These are phyloP conservation scores for Phytophthora pini DNA, from an alignment of 352 stramenopile species.

Conservation along the genomic window DNA sequence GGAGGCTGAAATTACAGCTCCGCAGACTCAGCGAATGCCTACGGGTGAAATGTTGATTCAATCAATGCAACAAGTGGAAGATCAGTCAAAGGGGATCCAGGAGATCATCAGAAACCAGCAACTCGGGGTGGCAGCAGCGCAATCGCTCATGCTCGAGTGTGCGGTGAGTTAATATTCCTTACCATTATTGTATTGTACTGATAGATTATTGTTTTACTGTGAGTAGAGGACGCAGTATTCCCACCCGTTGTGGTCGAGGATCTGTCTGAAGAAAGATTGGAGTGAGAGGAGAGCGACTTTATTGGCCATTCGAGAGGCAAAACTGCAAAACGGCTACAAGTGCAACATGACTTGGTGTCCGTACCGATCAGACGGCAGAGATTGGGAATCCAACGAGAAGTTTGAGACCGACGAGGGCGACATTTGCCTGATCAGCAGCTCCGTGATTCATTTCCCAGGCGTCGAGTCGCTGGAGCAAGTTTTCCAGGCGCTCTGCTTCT, in stretches of 20 bases:
- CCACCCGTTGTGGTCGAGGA: slow-evolving; percentile 34
- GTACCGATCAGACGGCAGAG: slow-evolving; percentile 5
- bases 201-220: too few relatives aligned
- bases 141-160: slow-evolving; percentile 33
- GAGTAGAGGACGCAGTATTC: slow-evolving; percentile 23
- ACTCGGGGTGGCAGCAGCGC: slow-evolving; percentile 26
- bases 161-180: slow-evolving; percentile 6
- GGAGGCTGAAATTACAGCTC: slow-evolving; percentile 11
- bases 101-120: slow-evolving; percentile 18
- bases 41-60: not conserved
- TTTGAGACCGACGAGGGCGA: slow-evolving; percentile 37
- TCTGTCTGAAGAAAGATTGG: slow-evolving; percentile 30
- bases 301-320: slow-evolving; percentile 17
- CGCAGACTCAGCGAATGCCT: slow-evolving; percentile 10
- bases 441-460: slow-evolving; percentile 35
- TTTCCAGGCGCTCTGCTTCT: slow-evolving; percentile 44
- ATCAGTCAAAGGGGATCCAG: slow-evolving; percentile 9
- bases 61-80: not conserved
- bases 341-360: slow-evolving; percentile 24
- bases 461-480: slow-evolving; percentile 42
- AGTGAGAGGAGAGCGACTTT: slow-evolving; percentile 24
- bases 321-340: slow-evolving; percentile 26
- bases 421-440: slow-evolving; percentile 29
- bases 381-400: slow-evolving; percentile 24
- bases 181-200: too few relatives aligned